Evolutionary conservation across 257 asterid genomes (phyloP), one percentile per base, ranked within the genome.

Genomic region (Solanum verrucosum): DNA sequence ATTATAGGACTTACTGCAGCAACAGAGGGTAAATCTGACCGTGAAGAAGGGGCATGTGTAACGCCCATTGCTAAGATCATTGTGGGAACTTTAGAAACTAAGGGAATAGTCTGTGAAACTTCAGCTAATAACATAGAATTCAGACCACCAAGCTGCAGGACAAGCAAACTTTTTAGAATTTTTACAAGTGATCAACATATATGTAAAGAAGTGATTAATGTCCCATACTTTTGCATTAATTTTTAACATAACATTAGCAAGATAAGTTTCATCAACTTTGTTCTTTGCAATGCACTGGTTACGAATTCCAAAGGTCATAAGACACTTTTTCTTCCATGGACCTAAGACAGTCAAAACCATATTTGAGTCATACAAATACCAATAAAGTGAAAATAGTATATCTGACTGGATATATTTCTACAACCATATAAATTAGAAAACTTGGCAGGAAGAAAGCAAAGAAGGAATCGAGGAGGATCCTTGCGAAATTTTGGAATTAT

Each of bases 281-380:
- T 20, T 87, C 71, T 86, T 88, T 9, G 91, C 87, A 29, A 93
- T 29, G 90, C 95, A 93, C 46, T 93, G 94, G 88, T 89, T 91
- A 42, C 20, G 88, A 81, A 91, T 89, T 38, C 95, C 95, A 42
- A 90, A 89, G 87, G 90, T 90, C 60, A 87, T 5, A 52, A 92
- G 90, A 37, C 91, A 90, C 91, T 86, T 92, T 84, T 90, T 89
- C 87, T 93, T 93, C 94, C 96, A 92, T 4, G 91, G 92, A 86
- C 95, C 95, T 91, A 67, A 60, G 40, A 86, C 6, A 10, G 34
- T 29, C 37, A 75, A 77, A 34, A 63, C 35, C 42, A 20, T 82
- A 29, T 0, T 46, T 82, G 44, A 82, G 86, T 31, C 74, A 49
- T 23, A 25, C 29, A 60, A 52, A 18, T 67, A 31, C 49, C 8